Percentiles rank a stretch among this genome's conserved stretches.
These are phyloP conservation scores for Plasmodium vivax DNA, from an alignment of 169 alveolate species.

Conservation along the genomic window DNA sequence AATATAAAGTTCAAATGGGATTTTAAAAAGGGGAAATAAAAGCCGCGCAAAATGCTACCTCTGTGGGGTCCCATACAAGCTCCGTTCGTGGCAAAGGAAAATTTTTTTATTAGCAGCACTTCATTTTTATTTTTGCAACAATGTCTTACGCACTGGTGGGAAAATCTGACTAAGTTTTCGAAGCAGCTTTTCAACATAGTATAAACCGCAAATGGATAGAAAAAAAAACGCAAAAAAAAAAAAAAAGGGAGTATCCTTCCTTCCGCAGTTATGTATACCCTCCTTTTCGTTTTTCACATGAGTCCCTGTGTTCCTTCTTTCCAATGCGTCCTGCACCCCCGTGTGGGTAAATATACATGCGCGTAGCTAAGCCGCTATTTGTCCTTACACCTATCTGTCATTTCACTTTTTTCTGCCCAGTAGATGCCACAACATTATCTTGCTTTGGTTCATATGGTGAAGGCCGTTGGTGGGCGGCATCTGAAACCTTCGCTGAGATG, in stretches of 20 bases:
- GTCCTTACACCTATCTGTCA: background rate
- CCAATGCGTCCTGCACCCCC: background rate
- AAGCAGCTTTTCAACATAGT: slow-evolving; percentile 66
- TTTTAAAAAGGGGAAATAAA: slow-evolving; percentile 1
- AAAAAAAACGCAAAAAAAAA: background rate
- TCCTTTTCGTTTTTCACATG: background rate
- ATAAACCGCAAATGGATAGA: background rate
- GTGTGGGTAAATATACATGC: background rate
- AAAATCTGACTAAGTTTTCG: slow-evolving; percentile 1
- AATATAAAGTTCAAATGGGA: slow-evolving; percentile 4
- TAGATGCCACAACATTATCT: background rate
- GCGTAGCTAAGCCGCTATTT: background rate
- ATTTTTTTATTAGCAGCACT: background rate
- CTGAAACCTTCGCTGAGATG: background rate
- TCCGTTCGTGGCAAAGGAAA: slow-evolving; percentile 3
- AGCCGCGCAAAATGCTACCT: background rate
- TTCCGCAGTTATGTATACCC: background rate
- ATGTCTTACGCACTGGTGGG: slow-evolving; percentile 47
- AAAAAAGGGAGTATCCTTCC: background rate
- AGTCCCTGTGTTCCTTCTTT: background rate
- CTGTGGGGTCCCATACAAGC: background rate
- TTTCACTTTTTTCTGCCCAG: background rate
- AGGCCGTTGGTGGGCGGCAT: background rate
- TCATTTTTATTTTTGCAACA: slow-evolving; percentile 17
- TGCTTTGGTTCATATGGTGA: background rate